Evolutionary conservation across 139 green algal genomes (phyloP).

Genomic region (Gonium pectorale): DNA sequence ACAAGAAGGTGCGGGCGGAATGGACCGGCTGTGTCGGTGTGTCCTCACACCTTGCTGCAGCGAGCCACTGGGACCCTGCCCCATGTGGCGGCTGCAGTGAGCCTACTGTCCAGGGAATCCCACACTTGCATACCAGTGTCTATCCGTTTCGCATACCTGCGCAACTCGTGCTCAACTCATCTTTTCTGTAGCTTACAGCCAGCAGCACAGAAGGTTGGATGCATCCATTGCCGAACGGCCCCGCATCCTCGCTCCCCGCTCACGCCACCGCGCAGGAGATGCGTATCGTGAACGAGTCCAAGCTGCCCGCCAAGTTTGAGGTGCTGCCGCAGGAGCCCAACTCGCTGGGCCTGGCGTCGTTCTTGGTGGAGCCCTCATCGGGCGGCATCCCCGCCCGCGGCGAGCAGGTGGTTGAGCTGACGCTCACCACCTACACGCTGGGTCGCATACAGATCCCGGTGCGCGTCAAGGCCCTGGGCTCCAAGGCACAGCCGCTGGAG

Average conservation of each 20-base stretch:
- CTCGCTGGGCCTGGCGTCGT: constrained; percentile 68
- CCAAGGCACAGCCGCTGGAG: constrained; percentile 67
- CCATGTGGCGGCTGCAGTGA: too few species aligned
- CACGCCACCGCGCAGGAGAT: constrained; percentile 21
- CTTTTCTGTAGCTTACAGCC: too few species aligned
- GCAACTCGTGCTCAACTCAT: too few species aligned
- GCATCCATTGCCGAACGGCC: too few species aligned
- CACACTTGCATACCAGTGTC: too few species aligned
- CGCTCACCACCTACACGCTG: constrained; percentile 68
- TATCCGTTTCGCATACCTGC: too few species aligned
- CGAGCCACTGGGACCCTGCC: too few species aligned
- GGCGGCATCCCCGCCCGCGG: constrained; percentile 72
- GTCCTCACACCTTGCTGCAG: too few species aligned
- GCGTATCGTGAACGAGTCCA: constrained; percentile 74
- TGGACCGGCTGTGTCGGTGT: too few species aligned
- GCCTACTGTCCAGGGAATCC: too few species aligned
- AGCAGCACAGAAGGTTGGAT: too few species aligned
- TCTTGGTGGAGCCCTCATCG: constrained; percentile 57
- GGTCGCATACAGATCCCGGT: constrained; percentile 82
- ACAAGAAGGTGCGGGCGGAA: constrained; percentile 59
- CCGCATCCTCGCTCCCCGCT: too few species aligned
- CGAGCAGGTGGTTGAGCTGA: constrained; percentile 67
- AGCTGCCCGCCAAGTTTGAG: constrained; percentile 85
- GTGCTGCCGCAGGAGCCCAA: constrained; percentile 73
- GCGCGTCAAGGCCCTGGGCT: constrained; percentile 68